These are phyloP conservation scores for Xylaria telfairii DNA, from an alignment of 495 filamentous ascomycete genomes.

Conservation along the genomic window DNA sequence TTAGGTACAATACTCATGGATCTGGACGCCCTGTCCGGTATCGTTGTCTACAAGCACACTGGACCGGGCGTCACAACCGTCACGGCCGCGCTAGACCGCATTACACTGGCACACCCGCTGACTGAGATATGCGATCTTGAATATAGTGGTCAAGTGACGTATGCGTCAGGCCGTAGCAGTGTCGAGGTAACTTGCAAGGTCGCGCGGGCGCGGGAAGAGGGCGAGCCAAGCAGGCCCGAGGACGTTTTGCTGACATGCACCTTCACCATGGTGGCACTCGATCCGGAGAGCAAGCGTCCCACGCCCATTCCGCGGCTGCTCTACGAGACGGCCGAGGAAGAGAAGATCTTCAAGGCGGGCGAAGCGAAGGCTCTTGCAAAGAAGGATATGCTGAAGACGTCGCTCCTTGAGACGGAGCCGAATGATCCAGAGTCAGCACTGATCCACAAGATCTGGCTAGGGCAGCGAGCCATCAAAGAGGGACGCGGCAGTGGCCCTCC, in stretches of 20 bases:
- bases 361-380: conserved; percentile 78
- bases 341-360: conserved; percentile 68
- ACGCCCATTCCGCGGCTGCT: conserved; percentile 59
- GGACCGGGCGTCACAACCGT: conserved; percentile 78
- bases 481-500: too few species aligned
- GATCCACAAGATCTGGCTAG: conserved; percentile 81
- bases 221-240: conserved; percentile 63
- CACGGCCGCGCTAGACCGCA: conserved; percentile 81
- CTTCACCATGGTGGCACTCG: conserved; percentile 83
- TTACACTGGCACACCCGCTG: conserved; percentile 74
- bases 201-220: conserved; percentile 64
- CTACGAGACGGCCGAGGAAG: conserved; percentile 74
- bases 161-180: conserved; percentile 78
- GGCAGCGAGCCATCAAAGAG: conserved; percentile 74
- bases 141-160: conserved; percentile 79
- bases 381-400: conserved; percentile 67
- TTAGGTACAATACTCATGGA: conserved; percentile 81
- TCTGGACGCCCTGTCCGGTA: conserved; percentile 79
- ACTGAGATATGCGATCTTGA: conserved; percentile 83
- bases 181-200: conserved; percentile 84
- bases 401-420: conserved; percentile 73
- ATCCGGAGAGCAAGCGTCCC: conserved; percentile 74
- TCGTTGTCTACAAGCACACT: conserved; percentile 84
- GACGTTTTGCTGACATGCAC: conserved; percentile 80
- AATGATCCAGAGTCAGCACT: conserved; percentile 78